Evolutionary conservation across 2,329 filamentous ascomycete genomes (phyloP).

Genomic region (Fusarium austroafricanum): DNA sequence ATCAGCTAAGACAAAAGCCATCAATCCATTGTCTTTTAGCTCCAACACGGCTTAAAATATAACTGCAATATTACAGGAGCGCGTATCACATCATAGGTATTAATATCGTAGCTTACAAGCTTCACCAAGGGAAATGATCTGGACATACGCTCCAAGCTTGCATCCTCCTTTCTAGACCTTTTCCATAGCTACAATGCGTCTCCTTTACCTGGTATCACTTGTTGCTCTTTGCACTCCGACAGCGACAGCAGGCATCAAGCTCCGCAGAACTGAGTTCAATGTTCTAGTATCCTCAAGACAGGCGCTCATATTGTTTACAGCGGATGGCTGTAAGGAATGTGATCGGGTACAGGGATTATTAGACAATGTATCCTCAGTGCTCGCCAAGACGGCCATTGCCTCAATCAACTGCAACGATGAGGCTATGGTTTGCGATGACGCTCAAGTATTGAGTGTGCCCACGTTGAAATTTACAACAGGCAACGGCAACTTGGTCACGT

Average conservation of each 20-base stretch:
- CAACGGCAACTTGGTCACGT: neutral
- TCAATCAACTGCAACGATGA: slow-evolving; percentile 6
- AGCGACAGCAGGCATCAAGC: neutral
- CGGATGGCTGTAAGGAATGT: slow-evolving; percentile 9
- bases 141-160: too few relatives aligned
- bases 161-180: too few relatives aligned
- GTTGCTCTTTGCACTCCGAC: neutral
- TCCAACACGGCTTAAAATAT: too few relatives aligned
- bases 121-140: too few relatives aligned
- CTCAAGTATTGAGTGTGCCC: neutral
- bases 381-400: neutral
- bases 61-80: too few relatives aligned
- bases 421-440: neutral
- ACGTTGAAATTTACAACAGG: neutral
- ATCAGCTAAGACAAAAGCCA: too few relatives aligned
- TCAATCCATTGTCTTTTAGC: too few relatives aligned
- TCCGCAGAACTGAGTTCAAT: neutral
- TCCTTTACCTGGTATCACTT: neutral
- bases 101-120: too few relatives aligned
- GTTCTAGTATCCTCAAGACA: neutral
- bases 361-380: neutral
- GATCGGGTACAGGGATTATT: neutral
- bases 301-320: neutral
- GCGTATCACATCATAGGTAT: too few relatives aligned
- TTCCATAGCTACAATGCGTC: neutral